Conservation (phyloP, 768 basidiomycete genomes). For the Mycena rebaudengoi region DNA sequence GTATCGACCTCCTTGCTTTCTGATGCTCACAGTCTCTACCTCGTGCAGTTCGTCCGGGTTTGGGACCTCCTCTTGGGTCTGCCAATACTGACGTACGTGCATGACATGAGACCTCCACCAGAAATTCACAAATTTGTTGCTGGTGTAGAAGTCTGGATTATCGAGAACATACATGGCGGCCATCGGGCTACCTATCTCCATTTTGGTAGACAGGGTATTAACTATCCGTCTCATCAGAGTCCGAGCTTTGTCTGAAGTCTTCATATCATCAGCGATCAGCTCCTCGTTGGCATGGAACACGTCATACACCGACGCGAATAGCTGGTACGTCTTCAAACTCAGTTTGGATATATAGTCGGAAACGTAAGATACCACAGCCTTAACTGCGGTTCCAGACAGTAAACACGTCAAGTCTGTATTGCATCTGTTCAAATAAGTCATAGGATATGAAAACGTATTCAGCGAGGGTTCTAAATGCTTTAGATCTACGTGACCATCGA, state of each 20-base stretch:
- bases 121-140: neutral
- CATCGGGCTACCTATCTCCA: no score
- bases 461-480: no score
- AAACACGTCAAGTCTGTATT: slow-evolving; percentile 17
- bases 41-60: neutral
- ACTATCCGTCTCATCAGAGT: neutral
- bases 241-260: neutral
- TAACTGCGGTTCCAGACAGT: slow-evolving; percentile 20
- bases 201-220: no score
- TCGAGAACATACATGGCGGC: no score
- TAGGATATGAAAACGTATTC: no score
- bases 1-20: neutral
- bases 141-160: neutral
- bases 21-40: neutral
- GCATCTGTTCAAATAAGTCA: no score
- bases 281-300: neutral
- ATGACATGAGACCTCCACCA: neutral
- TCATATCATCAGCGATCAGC: neutral
- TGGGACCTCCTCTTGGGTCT: neutral
- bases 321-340: slow-evolving; percentile 10
- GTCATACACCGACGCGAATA: slow-evolving; percentile 2
- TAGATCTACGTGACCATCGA: no score
- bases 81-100: neutral
- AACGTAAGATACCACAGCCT: slow-evolving; percentile 23
- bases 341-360: slow-evolving; percentile 27